Base-by-base conservation (phyloP, 2,329 filamentous ascomycete species). In the Xylaria sp. region DNA sequence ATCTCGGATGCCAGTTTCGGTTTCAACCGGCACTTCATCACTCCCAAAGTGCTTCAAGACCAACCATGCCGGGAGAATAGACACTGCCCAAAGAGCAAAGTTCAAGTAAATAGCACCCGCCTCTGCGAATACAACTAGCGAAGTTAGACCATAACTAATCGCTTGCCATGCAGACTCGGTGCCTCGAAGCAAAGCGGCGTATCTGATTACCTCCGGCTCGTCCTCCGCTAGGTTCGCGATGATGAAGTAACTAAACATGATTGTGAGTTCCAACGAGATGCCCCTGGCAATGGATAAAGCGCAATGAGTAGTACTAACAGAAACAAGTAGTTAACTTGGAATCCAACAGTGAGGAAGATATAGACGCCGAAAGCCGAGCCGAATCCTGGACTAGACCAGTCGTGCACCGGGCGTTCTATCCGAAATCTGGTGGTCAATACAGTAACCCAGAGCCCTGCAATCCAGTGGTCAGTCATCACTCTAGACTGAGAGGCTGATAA, bases 151-250 rank as follows among this genome's bases (percentile, higher is more conserved):
- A 63, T 92, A 92, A 69, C 87, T 90, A 15, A 92, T 76, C 6
- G 89, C 89, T 72, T 92, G 90, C 78, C 87, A 89, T 0, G 88
- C 90, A 1, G 88, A 91, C 75, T 92, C 89, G 0, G 87, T 90
- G 0, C 87, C 90, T 58, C 89, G 82, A 2, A 92, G 78, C 12
- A 92, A 75, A 0, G 87, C 89, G 0, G 89, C 84, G 69, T 89
- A 88, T 0, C 89, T 83, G 45, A 92, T 84, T 1, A 92, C 83
- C 67, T 92, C 86, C 23, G 83, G 81, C 53, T 90, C 82, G 5
- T 82, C 79, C 4, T 79, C 75, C 1, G 90, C 87, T 2, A 92
- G 73, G 67, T 91, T 88, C 3, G 86, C 83, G 9, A 92, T 84
- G 62, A 92, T 79, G 70, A 92, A 92, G 77, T 92, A 91, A 11